A percentile compares a stretch with the other conserved stretches of the same genome.
Evolutionary conservation across 768 basidiomycete species (phyloP).

Genomic region (Suillus brevipes): DNA sequence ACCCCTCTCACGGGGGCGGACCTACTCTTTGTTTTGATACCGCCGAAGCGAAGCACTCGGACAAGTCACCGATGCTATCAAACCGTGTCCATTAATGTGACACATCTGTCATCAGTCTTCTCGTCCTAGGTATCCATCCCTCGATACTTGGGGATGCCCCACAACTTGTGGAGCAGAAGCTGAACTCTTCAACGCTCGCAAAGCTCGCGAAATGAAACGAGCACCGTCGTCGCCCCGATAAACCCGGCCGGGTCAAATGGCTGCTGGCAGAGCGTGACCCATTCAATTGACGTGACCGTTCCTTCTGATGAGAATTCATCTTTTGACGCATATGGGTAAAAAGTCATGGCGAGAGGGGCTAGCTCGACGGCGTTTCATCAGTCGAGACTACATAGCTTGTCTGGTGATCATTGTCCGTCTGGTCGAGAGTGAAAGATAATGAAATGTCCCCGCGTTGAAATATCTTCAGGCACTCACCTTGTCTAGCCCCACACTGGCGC

Average conservation of each 20-base stretch:
- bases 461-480: no score
- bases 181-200: background rate
- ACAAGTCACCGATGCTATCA: constrained; percentile 3
- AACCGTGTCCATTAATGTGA: background rate
- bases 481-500: no score
- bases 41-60: constrained; percentile 3
- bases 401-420: background rate
- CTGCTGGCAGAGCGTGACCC: background rate
- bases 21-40: background rate
- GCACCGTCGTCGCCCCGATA: background rate
- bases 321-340: background rate
- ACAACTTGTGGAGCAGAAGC: constrained; percentile 1
- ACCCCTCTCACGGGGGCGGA: no score
- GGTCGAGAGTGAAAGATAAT: no score
- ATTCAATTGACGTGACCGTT: background rate
- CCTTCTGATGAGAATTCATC: constrained; percentile 3
- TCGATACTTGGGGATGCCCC: background rate
- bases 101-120: no score
- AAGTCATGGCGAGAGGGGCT: background rate
- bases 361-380: background rate
- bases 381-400: background rate
- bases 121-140: background rate
- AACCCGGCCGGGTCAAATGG: background rate
- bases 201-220: background rate
- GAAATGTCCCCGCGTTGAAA: no score